Evolutionary conservation across 2,329 filamentous ascomycete species (phyloP).

Genomic region (Nigrospora sphaerica): DNA sequence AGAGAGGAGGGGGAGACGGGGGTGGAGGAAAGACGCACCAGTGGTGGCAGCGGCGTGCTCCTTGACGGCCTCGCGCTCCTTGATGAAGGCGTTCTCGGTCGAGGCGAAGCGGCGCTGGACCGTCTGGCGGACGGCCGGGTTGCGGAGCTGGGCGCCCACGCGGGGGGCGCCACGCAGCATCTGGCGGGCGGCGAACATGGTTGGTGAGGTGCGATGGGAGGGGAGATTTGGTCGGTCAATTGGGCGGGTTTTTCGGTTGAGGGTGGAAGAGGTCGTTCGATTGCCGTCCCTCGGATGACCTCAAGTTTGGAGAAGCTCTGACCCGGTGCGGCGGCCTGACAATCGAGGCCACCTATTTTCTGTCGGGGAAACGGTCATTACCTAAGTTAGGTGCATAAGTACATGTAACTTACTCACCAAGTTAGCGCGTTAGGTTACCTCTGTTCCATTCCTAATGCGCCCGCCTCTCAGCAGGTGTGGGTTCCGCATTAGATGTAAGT

Average conservation of each 20-base stretch:
- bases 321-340: too few species aligned
- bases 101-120: conserved; percentile 67
- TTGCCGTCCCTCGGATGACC: neutral
- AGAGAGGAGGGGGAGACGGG: neutral
- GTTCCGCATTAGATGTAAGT: too few species aligned
- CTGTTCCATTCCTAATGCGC: too few species aligned
- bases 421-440: too few species aligned
- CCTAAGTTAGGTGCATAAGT: too few species aligned
- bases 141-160: conserved; percentile 51
- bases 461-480: too few species aligned
- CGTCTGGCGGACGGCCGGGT: conserved; percentile 44
- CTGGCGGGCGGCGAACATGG: conserved; percentile 59
- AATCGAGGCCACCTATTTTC: too few species aligned
- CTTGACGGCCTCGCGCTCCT: conserved; percentile 84
- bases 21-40: conserved; percentile 48
- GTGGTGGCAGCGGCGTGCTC: conserved; percentile 79
- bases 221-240: conserved; percentile 2
- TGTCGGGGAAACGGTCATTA: too few species aligned
- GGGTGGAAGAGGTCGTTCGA: conserved; percentile 1
- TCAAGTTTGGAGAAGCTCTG: neutral
- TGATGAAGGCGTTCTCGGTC: conserved; percentile 88
- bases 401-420: too few species aligned
- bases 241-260: neutral
- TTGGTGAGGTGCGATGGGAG: conserved; percentile 4
- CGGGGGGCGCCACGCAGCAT: conserved; percentile 57